phyloP scores from a whole-genome alignment of 176 grass and related monocot genomes.

The Oryza australiensis region DNA sequence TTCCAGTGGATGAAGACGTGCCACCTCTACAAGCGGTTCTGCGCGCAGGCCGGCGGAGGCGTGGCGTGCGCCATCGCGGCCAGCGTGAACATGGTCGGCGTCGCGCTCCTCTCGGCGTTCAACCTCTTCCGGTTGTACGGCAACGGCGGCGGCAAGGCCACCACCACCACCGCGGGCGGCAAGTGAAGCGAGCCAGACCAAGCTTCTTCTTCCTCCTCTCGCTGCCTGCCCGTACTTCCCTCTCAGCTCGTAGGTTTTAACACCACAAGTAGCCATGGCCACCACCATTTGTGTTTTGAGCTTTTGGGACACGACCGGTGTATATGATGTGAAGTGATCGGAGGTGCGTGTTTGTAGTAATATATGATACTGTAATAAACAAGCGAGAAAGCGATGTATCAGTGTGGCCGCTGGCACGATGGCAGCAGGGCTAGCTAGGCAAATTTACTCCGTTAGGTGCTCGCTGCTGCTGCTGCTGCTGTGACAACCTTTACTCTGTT shows the following conservation, averaged over 20 bases:
- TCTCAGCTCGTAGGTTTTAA: slow-evolving; percentile 21
- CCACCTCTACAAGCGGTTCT: slow-evolving; percentile 77
- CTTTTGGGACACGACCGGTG: slow-evolving; percentile 37
- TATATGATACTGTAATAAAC: slow-evolving; percentile 54
- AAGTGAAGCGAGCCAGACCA: slow-evolving; percentile 24
- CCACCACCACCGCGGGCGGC: neutral
- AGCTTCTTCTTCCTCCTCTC: neutral
- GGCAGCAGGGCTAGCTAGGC: neutral
- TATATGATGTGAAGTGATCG: slow-evolving; percentile 51
- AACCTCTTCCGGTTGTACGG: slow-evolving; percentile 90
- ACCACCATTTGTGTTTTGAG: slow-evolving; percentile 14
- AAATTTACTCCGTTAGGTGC: neutral
- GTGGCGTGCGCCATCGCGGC: slow-evolving; percentile 53
- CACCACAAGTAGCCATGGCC: slow-evolving; percentile 1
- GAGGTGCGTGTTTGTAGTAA: slow-evolving; percentile 30
- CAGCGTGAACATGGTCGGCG: slow-evolving; percentile 43
- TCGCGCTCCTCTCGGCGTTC: slow-evolving; percentile 75
- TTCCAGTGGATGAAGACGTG: slow-evolving; percentile 98
- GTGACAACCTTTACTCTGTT: neutral
- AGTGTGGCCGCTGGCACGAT: neutral
- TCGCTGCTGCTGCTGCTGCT: neutral
- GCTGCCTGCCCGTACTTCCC: neutral
- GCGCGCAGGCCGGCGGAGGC: slow-evolving; percentile 54
- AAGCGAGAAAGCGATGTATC: slow-evolving; percentile 31
- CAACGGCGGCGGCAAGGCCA: slow-evolving; percentile 24